These are phyloP conservation scores for Akanthomyces lecanii DNA, from an alignment of 2,329 filamentous ascomycete species.

Conservation along the genomic window DNA sequence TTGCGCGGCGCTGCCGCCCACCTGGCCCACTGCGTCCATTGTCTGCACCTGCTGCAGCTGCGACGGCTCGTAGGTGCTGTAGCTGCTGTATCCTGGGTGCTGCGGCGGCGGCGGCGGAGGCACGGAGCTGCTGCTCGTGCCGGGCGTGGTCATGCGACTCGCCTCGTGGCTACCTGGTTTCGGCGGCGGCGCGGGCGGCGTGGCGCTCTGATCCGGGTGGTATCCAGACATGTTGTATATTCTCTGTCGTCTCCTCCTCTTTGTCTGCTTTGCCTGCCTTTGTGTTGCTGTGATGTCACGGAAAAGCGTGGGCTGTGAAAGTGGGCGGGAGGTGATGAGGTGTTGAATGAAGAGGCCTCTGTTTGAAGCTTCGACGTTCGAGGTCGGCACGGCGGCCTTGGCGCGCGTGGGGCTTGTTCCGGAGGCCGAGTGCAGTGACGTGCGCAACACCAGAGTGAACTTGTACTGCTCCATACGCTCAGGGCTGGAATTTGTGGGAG, in stretches of 20 bases:
- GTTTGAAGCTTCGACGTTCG: not conserved
- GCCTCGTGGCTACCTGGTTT: constrained; percentile 67
- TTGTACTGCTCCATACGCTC: too few species aligned
- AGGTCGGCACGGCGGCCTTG: constrained; percentile 2
- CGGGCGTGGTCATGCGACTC: constrained; percentile 63
- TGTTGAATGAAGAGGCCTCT: not conserved
- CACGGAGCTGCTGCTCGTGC: constrained; percentile 42
- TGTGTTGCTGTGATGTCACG: not conserved
- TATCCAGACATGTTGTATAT: constrained; percentile 27
- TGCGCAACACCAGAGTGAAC: not conserved
- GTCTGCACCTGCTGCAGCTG: constrained; percentile 20
- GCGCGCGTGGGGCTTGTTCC: not conserved
- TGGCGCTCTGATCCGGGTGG: constrained; percentile 28
- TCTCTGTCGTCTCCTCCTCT: too few species aligned
- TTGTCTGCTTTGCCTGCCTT: too few species aligned
- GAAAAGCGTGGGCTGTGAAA: too few species aligned
- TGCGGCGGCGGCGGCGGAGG: constrained; percentile 36
- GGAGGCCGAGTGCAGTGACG: not conserved
- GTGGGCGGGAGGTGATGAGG: not conserved
- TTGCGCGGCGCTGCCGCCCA: constrained; percentile 7
- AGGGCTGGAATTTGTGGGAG: too few species aligned
- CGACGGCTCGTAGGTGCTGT: constrained; percentile 12
- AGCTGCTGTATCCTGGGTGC: constrained; percentile 26
- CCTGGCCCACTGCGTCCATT: constrained; percentile 21
- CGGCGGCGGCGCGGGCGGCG: constrained; percentile 65